Evolutionary conservation across 2,329 filamentous ascomycete species (phyloP), one percentile per base, ranked within the genome.

Genomic region (Fusarium duplospermum): DNA sequence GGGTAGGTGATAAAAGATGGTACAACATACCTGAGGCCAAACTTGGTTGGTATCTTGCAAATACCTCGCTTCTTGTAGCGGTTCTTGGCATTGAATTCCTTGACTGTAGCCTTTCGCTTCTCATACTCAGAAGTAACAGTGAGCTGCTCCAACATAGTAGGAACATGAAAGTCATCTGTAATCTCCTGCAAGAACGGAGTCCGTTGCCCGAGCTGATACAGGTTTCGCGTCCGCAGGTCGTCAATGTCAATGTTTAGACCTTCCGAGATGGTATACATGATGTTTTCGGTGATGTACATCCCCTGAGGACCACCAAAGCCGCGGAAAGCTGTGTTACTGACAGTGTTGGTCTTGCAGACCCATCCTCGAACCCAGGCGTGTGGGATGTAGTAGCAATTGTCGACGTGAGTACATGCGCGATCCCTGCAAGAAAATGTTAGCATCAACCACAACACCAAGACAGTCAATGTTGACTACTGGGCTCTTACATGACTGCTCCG

Each of bases 11-110:
- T 2, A 16, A 3, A 6, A 8, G n/a, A 29, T 9, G 22, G 6
- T 4, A 16, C 33, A 40, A 5, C 33, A 27, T 47, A 56, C 66
- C 94, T 96, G 78, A 98, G 97, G 76, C 95, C 95, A 76, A 97
- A 97, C 78, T 98, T 98, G 18, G 95, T 97, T 0, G 95, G 95
- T 65, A 97, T 91, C 22, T 97, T 84, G 7, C 94, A 91, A 47
- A 89, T 82, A 1, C 94, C 94, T 62, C 94, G 91, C 85, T 97
- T 97, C 81, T 94, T 95, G 94, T 94, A 97, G 81, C 94, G 96
- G 84, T 95, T 93, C 18, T 87, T 88, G 40, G 86, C 86, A 83
- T 98, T 98, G 85, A 94, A 97, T 69, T 92, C 88, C 5, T 18
- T 40, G 6, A 64, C 22, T 3, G 50, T 31, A 6, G 14, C 16